Conservation (phyloP, 2,329 filamentous ascomycete species). For the Colletotrichum higginsianum region DNA sequence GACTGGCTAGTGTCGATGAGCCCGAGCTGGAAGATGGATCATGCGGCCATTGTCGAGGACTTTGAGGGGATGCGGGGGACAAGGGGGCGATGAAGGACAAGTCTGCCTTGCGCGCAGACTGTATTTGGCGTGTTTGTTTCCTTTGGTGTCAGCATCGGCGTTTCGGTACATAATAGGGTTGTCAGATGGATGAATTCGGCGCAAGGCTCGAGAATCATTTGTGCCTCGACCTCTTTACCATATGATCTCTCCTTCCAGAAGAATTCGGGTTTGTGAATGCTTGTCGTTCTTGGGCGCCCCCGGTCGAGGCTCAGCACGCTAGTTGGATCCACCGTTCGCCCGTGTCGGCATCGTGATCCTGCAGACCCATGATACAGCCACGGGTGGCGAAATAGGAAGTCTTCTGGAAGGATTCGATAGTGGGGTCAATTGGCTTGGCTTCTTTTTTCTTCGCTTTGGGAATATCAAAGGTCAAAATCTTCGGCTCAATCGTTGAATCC, state of each 20-base stretch:
- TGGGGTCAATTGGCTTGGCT: conserved; percentile 1
- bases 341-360: background rate
- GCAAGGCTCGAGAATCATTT: conserved; percentile 1
- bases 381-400: conserved; percentile 38
- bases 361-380: background rate
- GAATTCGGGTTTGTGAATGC: background rate
- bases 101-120: background rate
- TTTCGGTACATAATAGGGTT: conserved; percentile 9
- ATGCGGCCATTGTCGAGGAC: conserved; percentile 39
- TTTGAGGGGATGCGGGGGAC: conserved; percentile 38
- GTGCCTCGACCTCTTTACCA: background rate
- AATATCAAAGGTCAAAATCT: background rate
- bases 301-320: background rate
- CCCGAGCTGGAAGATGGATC: conserved; percentile 35
- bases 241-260: conserved; percentile 2
- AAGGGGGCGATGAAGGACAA: background rate
- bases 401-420: conserved; percentile 37
- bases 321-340: background rate
- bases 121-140: background rate
- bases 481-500: background rate
- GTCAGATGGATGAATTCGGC: background rate
- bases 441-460: background rate
- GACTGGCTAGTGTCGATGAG: conserved; percentile 41
- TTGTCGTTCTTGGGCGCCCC: background rate
- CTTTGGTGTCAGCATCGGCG: conserved; percentile 15